These are phyloP conservation scores for Aspergillus sp. DNA, from an alignment of 2,329 filamentous ascomycete species.

Conservation along the genomic window DNA sequence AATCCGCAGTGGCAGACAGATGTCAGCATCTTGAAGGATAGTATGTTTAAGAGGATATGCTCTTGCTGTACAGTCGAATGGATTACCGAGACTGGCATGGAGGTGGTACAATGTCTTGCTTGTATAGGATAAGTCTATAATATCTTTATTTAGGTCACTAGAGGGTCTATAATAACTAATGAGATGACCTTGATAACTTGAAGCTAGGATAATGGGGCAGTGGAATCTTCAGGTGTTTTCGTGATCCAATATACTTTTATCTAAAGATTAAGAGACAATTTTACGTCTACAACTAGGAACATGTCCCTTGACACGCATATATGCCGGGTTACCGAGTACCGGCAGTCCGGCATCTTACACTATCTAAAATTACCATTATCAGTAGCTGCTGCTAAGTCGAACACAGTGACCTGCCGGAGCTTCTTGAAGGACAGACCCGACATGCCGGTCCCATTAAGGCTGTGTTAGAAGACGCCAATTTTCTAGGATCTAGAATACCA, in stretches of 20 bases:
- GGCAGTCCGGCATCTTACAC: no score
- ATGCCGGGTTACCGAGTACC: no score
- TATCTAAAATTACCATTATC: no score
- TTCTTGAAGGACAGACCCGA: background rate
- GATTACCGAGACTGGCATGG: conserved; percentile 35
- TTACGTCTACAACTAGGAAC: no score
- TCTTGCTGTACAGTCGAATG: conserved; percentile 42
- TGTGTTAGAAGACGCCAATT: no score
- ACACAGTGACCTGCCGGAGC: no score
- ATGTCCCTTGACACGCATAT: no score
- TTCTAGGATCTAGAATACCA: no score
- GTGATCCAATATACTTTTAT: background rate
- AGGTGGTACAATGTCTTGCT: conserved; percentile 39
- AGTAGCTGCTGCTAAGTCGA: no score
- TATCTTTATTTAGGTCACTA: background rate
- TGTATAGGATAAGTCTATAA: conserved; percentile 26
- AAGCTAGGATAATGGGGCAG: background rate
- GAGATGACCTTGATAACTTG: background rate
- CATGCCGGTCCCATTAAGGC: no score
- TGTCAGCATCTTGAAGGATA: background rate
- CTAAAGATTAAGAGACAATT: background rate
- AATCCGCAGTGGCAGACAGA: conserved; percentile 2
- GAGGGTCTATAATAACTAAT: background rate
- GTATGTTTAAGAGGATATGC: conserved; percentile 35
- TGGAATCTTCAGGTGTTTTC: background rate